Percentiles rank a stretch among this genome's conserved stretches.
phyloP scores from a whole-genome alignment of 2,329 filamentous ascomycete species.

The Colletotrichum theobromicola region DNA sequence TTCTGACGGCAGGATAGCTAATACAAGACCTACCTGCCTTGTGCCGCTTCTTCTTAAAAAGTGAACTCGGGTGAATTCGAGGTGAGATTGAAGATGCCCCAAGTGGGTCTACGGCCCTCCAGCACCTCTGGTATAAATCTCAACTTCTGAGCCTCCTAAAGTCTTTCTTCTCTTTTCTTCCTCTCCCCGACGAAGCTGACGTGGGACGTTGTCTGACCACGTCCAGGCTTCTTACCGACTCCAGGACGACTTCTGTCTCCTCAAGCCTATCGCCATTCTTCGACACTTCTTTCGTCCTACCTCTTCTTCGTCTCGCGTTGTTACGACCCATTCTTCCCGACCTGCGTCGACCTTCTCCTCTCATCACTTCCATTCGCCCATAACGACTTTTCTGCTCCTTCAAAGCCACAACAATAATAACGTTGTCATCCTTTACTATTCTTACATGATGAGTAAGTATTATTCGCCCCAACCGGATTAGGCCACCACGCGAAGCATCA shows the following conservation, averaged over 20 bases:
- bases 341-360: not conserved
- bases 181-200: not conserved
- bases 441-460: not conserved
- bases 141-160: not conserved
- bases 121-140: not conserved
- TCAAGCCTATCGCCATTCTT: not conserved
- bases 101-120: not conserved
- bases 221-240: not conserved
- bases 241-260: not conserved
- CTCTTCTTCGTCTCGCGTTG: not conserved
- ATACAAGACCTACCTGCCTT: not conserved
- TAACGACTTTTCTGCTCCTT: rapidly evolving
- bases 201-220: not conserved
- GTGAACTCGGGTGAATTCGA: not conserved
- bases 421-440: too few relatives aligned
- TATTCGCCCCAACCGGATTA: rapidly evolving
- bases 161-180: not conserved
- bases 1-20: not conserved
- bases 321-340: not conserved
- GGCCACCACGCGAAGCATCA: not conserved
- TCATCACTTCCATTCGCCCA: rapidly evolving
- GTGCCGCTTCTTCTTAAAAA: not conserved
- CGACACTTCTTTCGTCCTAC: not conserved
- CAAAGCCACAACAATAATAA: too few relatives aligned
- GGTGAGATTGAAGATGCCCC: not conserved